Percentiles rank a stretch among this genome's conserved stretches.
Conservation (phyloP, 75 land plant genomes). For the Picea sitchensis region DNA sequence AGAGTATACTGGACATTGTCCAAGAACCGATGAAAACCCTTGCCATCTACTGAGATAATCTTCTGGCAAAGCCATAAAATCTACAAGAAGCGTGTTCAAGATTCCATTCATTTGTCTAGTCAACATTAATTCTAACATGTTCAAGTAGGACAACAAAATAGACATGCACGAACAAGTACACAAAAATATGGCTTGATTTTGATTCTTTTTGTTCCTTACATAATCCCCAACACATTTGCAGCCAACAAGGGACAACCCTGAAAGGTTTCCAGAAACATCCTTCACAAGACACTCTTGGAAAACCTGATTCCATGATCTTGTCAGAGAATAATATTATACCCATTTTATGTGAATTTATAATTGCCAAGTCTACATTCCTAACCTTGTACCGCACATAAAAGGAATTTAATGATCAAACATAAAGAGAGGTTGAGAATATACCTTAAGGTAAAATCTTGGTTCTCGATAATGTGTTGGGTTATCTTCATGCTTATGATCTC, state of each 20-base stretch:
- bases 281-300: slow-evolving; percentile 64
- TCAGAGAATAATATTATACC: not conserved
- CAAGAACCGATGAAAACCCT: slow-evolving; percentile 83
- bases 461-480: slow-evolving; percentile 96
- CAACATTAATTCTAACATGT: not conserved
- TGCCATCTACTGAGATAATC: slow-evolving; percentile 54
- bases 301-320: slow-evolving; percentile 31
- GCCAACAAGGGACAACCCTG: slow-evolving; percentile 59
- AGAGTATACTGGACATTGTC: slow-evolving; percentile 84
- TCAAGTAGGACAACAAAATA: not conserved
- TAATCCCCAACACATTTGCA: slow-evolving; percentile 99
- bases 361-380: not conserved
- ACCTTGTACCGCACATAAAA: not conserved
- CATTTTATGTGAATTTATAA: not conserved
- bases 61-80: slow-evolving; percentile 98
- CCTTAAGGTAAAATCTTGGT: slow-evolving; percentile 95
- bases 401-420: not conserved
- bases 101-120: not conserved
- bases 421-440: slow-evolving; percentile 12
- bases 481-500: slow-evolving; percentile 76
- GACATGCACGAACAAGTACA: not conserved
- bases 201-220: slow-evolving; percentile 89
- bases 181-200: slow-evolving; percentile 67
- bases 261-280: slow-evolving; percentile 65
- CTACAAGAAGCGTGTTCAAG: slow-evolving; percentile 33